These are phyloP conservation scores for Trypanosoma rangeli DNA, from an alignment of 208 protist genomes.

Conservation along the genomic window DNA sequence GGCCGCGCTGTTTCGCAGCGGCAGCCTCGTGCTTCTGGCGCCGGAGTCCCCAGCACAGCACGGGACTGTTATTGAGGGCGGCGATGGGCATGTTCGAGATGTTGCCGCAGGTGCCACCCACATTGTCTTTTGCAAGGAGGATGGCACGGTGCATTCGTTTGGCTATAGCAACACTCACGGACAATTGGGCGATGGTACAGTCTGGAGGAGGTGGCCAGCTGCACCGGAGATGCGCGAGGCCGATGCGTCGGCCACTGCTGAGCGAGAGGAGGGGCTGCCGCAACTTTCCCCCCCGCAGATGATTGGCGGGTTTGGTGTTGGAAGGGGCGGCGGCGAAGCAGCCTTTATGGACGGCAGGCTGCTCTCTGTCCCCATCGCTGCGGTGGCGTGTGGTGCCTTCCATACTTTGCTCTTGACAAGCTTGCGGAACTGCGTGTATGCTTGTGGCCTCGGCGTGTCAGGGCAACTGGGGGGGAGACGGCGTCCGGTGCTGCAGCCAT, in stretches of 20 bases:
- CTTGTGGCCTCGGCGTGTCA: constrained; percentile 61
- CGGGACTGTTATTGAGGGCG: constrained; percentile 32
- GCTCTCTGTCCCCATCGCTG: constrained; percentile 28
- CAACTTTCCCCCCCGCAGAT: constrained; percentile 32
- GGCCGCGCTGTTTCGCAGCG: constrained; percentile 42
- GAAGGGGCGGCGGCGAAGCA: constrained; percentile 8
- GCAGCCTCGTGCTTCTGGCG: constrained; percentile 43
- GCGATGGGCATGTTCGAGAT: constrained; percentile 51
- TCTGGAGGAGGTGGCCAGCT: constrained; percentile 44
- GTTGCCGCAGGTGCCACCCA: constrained; percentile 72
- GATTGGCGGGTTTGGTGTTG: constrained; percentile 43
- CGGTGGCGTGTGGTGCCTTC: constrained; percentile 63
- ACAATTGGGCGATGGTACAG: constrained; percentile 79
- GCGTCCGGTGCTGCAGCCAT: constrained; percentile 47
- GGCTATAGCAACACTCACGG: constrained; percentile 79
- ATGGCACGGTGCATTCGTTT: constrained; percentile 70
- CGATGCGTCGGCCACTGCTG: constrained; percentile 2
- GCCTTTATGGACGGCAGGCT: constrained; percentile 24
- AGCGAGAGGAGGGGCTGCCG: constrained; percentile 20
- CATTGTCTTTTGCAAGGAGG: constrained; percentile 79
- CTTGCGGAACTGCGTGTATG: constrained; percentile 61
- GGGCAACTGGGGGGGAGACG: constrained; percentile 67
- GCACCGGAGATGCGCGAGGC: neutral
- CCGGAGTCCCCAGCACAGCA: constrained; percentile 24
- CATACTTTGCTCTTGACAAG: constrained; percentile 74